Base-by-base conservation (phyloP, 208 protist genomes). In the Novymonas esmeraldas region DNA sequence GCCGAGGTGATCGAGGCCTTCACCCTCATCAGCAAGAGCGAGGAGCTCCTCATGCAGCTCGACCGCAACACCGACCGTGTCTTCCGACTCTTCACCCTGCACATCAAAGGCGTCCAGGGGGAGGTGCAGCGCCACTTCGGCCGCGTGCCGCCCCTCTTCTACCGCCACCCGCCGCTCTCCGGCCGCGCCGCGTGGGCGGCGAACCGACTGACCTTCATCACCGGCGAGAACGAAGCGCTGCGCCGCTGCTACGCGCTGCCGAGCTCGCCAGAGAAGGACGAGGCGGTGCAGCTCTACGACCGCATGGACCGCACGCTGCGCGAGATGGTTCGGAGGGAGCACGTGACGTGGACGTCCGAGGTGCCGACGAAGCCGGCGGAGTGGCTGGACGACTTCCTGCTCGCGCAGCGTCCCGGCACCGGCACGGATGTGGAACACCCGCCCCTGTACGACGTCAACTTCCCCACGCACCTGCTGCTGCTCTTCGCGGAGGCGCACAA, bases 1-100 rank as follows among this genome's bases (percentile, higher is more conserved):
- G 85, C 97, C 22, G 96, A 99, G 86, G 94, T 98, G 46, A 93
- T 99, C 54, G 97, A 99, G 69, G 95, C 97, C 18, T 99, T 99
- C 80, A 91, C 85, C 50, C 82, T 93, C 48, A 82, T 99, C 38
- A 95, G 96, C 57, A 90, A 97, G 78, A 92, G 95, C 66, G 96
- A 98, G 67, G 85, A 96, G 60, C 91, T 99, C 33, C 82, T 95
- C 42, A 80, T 95, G 38, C 87, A 97, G 66, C 82, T 99, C 20
- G 92, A 98, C 70, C 79, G 85, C 51, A 94, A 94, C 75, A 97
- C 95, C 58, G 88, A 95, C 54, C 87, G 93, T 41, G 89, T 99
- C 45, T 97, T 90, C 77, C 78, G 79, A 36, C 75, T 98, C 13
- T 96, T 99, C 50, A 75, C 79, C 16, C 66, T 76, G 16, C 83